Conservation (phyloP, 192 early-diverging fungal genomes). For the Gaertneriomyces semiglobifer region DNA sequence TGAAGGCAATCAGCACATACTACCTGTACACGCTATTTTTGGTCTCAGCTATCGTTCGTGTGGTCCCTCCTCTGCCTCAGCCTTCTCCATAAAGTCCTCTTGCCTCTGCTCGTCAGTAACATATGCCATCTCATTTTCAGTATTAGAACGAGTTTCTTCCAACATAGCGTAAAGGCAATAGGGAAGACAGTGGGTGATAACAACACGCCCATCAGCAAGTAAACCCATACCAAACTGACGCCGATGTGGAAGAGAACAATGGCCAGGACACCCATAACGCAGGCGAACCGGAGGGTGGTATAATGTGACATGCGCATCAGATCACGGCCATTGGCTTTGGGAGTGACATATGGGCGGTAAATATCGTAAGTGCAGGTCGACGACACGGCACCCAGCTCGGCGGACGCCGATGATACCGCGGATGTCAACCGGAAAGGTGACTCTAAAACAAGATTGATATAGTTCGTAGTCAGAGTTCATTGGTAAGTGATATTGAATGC, state of each 20-base stretch:
- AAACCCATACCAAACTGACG: slow-evolving; percentile 62
- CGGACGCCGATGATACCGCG: slow-evolving; percentile 65
- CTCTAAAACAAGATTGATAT: no score
- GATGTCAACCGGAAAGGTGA: no score
- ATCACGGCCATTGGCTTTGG: slow-evolving; percentile 57
- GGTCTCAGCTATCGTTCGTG: no score
- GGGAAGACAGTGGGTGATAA: slow-evolving; percentile 56
- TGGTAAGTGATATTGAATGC: no score
- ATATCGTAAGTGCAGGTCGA: slow-evolving; percentile 71
- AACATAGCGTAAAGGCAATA: slow-evolving; percentile 61
- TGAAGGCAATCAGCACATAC: no score
- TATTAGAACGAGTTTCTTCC: no score
- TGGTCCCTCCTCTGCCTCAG: no score
- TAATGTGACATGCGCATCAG: slow-evolving; percentile 52
- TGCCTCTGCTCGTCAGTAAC: no score
- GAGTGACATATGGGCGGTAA: slow-evolving; percentile 68
- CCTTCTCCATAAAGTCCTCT: no score
- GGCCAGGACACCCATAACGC: slow-evolving; percentile 68
- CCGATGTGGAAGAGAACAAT: slow-evolving; percentile 61
- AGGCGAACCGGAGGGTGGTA: slow-evolving; percentile 56
- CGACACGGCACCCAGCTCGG: slow-evolving; percentile 71
- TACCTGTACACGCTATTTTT: no score
- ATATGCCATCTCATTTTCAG: no score
- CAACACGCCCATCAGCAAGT: slow-evolving; percentile 60
- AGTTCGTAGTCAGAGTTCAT: no score